Base-by-base conservation (phyloP, 768 basidiomycete genomes). In the Imleria badia region DNA sequence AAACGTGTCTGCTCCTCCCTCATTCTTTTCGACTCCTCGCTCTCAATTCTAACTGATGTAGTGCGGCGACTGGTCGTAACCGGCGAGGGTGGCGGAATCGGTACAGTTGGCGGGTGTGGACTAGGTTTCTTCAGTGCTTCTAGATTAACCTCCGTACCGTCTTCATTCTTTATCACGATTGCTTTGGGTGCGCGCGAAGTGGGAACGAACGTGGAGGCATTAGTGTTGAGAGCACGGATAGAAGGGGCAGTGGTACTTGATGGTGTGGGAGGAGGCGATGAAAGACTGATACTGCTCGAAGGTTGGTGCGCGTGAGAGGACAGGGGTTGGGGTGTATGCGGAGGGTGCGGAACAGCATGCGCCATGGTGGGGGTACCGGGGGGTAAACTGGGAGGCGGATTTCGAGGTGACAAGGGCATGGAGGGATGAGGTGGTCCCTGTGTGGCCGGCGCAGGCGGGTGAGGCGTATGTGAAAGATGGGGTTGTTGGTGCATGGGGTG, bases 371-470 rank as follows among this genome's bases (percentile, higher is more conserved):
- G 87, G 2, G 89, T 90, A 30, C 81, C 82, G 13, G 87, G 84
- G 6, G 82, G 84, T 17, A 87, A 63, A 45, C 63, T 72, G 13
- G 74, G 75, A 45, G 80, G 76, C 33, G 77, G 80, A 62, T 80
- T 84, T 59, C 86, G 82, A 35, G 89, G 87, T 15, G 89, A 89
- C 76, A 90, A 81, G 6, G 86, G 77, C 71, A 85, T 81, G 48
- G 72, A 72, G 31, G 73, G 58, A 60, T 82, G 78, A 45, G 76
- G 77, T 26, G 76, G 77, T 30, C 73, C 65, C 45, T 73, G 76
- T 52, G 73, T 64, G n/a, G 69, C 63, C 20, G 67, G 64, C 1
- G 73, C 68, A 30, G 68, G 65, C 23, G 66, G 71, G 23, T 73
- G 58, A 63, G 78, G 74, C 7, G 79, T 78, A 31, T 78, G 77